These are phyloP conservation scores for Cunninghamia lanceolata DNA, from an alignment of 75 land plant species.

Conservation along the genomic window DNA sequence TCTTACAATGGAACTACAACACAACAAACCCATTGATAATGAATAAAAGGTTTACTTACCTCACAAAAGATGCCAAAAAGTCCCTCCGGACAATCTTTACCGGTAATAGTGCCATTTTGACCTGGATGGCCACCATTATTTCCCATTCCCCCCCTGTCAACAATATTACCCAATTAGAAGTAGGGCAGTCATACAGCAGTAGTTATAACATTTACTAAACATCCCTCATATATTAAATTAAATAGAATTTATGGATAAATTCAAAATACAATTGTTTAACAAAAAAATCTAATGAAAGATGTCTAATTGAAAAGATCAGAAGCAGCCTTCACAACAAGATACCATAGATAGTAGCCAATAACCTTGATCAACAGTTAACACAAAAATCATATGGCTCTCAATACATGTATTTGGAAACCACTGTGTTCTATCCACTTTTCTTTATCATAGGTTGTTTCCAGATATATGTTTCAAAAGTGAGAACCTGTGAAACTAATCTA, in stretches of 20 bases:
- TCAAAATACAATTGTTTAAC: background rate
- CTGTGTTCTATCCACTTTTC: background rate
- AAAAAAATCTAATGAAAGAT: background rate
- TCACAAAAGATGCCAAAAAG: constrained; percentile 89
- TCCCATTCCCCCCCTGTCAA: constrained; percentile 76
- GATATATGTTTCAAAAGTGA: background rate
- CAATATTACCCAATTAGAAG: background rate
- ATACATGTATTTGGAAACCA: background rate
- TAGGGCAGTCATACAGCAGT: background rate
- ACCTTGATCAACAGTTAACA: background rate
- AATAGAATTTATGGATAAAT: background rate
- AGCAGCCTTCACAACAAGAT: no score
- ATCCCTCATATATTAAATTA: background rate
- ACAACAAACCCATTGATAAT: background rate
- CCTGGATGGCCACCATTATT: constrained; percentile 45
- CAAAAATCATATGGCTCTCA: background rate
- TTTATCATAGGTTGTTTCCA: background rate
- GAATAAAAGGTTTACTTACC: constrained; percentile 33
- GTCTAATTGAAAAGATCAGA: no score
- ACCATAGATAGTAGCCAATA: no score
- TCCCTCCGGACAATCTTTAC: constrained; percentile 81
- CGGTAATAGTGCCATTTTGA: constrained; percentile 80
- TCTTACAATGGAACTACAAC: background rate
- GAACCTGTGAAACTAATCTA: background rate
- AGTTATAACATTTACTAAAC: background rate